Conservation (phyloP, 495 filamentous ascomycete species). For the Trichoderma reesei region DNA sequence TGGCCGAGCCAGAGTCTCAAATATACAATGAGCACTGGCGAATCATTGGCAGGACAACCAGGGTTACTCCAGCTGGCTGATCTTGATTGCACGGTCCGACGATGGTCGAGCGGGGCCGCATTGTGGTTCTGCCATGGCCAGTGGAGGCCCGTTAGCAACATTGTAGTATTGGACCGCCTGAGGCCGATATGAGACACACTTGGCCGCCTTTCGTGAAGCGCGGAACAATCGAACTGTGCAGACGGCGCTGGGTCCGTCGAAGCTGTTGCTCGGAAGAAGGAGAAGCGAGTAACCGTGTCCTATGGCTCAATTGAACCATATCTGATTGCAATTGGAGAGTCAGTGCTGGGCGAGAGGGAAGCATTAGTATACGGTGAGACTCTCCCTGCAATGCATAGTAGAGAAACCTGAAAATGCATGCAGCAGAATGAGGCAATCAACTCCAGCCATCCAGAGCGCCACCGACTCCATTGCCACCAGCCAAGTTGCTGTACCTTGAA, state of each 20-base stretch:
- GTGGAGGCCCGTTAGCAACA: neutral
- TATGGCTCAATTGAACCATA: no score
- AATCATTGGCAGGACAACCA: neutral
- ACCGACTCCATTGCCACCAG: neutral
- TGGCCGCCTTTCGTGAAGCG: neutral
- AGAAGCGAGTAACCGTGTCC: no score
- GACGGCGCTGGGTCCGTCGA: no score
- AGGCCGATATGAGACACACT: neutral
- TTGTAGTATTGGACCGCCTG: neutral
- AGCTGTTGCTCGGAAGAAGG: neutral
- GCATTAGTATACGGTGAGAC: no score
- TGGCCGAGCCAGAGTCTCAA: neutral
- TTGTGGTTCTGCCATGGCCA: neutral
- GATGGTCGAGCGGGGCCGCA: neutral
- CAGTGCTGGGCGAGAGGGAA: no score
- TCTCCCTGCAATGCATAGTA: no score
- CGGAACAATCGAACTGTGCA: no score
- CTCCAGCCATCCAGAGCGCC: no score
- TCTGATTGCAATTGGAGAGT: no score
- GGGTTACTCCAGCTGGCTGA: neutral
- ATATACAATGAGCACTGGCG: neutral
- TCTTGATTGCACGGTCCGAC: constrained; percentile 3
- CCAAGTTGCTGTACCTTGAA: neutral
- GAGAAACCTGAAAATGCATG: no score
- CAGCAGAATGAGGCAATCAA: no score